Base-by-base conservation (phyloP, 768 basidiomycete genomes). In the Termitomyces sp. region DNA sequence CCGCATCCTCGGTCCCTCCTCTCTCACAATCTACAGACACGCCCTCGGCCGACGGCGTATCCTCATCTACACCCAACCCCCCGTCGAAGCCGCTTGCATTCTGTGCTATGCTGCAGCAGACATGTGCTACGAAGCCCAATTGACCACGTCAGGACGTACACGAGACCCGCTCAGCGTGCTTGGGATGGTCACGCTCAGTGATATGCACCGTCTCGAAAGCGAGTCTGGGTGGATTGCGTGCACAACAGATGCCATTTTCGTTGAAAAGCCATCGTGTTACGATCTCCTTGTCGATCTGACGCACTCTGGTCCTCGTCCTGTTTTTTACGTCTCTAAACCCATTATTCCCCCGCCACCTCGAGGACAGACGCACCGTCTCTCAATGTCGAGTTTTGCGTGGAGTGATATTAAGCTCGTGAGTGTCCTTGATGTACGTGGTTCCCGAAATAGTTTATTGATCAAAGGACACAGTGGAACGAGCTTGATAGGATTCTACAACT, bases 181-280 rank as follows among this genome's bases (percentile, higher is more conserved):
- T 3, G 91, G 91, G 0, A 86, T 90, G 81, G 79, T 93, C 30
- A 92, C 89, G 0, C 76, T 94, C 0, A 83, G 76, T 45, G 91
- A 94, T 65, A 67, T 90, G 42, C 83, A 84, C 57, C 76, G 81
- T 58, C 66, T 93, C 52, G 88, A 86, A 67, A 77, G 79, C 2
- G 88, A 88, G 5, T 73, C 79, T 6, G 91, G 91, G 19, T 94
- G 90, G 90, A 82, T 93, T 53, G 91, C 91, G 32, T 93, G 91
- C 65, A 90, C 91, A 10, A 91, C 91, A 2, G 91, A 94, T 60
- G 85, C 90, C 9, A 81, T 94, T 17, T 93, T 89, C 71, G 74
- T 92, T 43, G 91, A 94, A 60, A 89, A 86, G 66, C 86, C 91
- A 1, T 72, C 80, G 3, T 83, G 82, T 62, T 94, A 91, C 64